phyloP scores from a whole-genome alignment of 2,329 filamentous ascomycete genomes.

The Biscogniauxia marginata region DNA sequence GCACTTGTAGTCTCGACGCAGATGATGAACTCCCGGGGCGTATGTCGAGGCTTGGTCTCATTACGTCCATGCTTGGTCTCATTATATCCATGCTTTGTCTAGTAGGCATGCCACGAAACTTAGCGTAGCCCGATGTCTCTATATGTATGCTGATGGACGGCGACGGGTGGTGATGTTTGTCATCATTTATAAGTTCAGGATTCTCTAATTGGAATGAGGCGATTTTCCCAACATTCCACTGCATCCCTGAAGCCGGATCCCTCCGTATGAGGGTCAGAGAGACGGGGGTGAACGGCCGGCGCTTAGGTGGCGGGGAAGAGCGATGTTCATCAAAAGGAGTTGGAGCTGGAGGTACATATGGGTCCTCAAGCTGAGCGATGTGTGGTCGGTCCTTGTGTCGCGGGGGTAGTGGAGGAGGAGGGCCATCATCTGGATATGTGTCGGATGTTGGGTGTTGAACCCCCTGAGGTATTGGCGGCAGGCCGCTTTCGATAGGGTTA shows the following conservation, averaged over 20 bases:
- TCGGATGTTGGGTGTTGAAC: background rate
- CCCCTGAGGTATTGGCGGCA: slow-evolving; percentile 3
- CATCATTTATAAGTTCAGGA: slow-evolving; percentile 31
- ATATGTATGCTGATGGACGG: slow-evolving; percentile 52
- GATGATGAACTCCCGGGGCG: slow-evolving; percentile 28
- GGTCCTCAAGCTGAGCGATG: slow-evolving; percentile 2
- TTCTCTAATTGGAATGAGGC: slow-evolving; percentile 51
- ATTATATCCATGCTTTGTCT: slow-evolving; percentile 23
- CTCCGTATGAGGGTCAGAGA: slow-evolving; percentile 68
- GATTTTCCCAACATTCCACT: slow-evolving; percentile 75
- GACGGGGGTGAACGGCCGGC: slow-evolving; percentile 43
- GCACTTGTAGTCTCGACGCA: slow-evolving; percentile 10
- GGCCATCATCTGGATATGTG: too few relatives aligned
- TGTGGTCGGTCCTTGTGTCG: slow-evolving; percentile 13
- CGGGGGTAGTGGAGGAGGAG: slow-evolving; percentile 14
- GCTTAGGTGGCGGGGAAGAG: slow-evolving; percentile 40
- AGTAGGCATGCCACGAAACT: slow-evolving; percentile 51
- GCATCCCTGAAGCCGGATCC: slow-evolving; percentile 64
- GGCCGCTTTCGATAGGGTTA: slow-evolving; percentile 7
- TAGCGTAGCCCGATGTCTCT: slow-evolving; percentile 56
- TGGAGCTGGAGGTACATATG: slow-evolving; percentile 1
- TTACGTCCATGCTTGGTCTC: slow-evolving; percentile 9
- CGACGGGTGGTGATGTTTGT: slow-evolving; percentile 27
- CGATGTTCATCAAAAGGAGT: too few relatives aligned
- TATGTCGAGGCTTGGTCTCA: slow-evolving; percentile 25